These are phyloP conservation scores for Lichtheimia hyalospora DNA, from an alignment of 371 early-diverging fungal species.

Conservation along the genomic window DNA sequence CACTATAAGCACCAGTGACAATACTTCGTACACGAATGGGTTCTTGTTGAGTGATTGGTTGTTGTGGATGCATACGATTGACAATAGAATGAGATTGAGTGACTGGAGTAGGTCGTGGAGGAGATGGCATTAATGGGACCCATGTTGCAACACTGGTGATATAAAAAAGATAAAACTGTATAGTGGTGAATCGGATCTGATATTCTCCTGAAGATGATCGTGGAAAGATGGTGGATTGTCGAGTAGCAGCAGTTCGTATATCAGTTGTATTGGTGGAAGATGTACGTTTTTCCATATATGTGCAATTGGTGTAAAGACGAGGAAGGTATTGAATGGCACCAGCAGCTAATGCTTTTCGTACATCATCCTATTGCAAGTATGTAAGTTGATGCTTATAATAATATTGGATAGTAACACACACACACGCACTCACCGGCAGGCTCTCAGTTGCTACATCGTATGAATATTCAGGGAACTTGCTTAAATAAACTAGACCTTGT, in stretches of 20 bases:
- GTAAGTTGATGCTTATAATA: not conserved
- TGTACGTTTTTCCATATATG: constrained; percentile 6
- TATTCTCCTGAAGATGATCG: constrained; percentile 19
- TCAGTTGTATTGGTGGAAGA: constrained; percentile 10
- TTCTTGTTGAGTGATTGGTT: not conserved
- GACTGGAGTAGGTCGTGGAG: not conserved
- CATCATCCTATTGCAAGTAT: constrained; percentile 23
- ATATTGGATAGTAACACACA: not conserved
- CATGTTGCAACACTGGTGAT: constrained; percentile 15
- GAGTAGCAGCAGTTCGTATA: constrained; percentile 29
- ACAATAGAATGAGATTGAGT: not conserved
- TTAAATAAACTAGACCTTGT: constrained; percentile 21
- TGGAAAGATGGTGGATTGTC: constrained; percentile 30
- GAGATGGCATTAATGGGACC: not conserved
- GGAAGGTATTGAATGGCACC: constrained; percentile 36
- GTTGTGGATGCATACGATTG: constrained; percentile 3
- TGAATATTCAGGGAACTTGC: constrained; percentile 22
- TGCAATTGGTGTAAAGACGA: constrained; percentile 25
- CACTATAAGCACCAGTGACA: constrained; percentile 17
- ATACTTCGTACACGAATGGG: constrained; percentile 10
- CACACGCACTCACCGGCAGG: constrained; percentile 25
- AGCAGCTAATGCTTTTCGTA: constrained; percentile 23
- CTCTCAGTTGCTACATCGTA: constrained; percentile 28
- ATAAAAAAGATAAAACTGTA: constrained; percentile 41
- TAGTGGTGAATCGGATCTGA: constrained; percentile 28